Evolutionary conservation across 2,329 filamentous ascomycete species (phyloP).

Genomic region (Cercospora berteroae): DNA sequence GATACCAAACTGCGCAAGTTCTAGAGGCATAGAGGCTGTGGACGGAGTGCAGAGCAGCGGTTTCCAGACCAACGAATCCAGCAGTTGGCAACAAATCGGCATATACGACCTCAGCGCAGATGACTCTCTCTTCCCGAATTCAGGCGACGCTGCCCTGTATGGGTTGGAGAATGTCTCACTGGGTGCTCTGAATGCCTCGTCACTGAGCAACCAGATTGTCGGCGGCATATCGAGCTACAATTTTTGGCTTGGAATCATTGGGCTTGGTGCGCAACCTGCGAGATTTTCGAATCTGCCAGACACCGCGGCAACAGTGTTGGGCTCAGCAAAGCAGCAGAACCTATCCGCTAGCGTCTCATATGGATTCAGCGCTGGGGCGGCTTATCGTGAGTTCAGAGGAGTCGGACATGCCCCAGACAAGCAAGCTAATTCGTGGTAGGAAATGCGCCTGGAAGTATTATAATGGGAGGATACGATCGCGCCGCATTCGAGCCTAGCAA

Average conservation of each 20-base stretch:
- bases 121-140: constrained; percentile 2
- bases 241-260: constrained; percentile 39
- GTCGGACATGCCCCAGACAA: background rate
- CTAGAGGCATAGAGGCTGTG: constrained; percentile 7
- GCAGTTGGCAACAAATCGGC: constrained; percentile 8
- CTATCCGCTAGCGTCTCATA: constrained; percentile 9
- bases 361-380: constrained; percentile 15
- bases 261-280: constrained; percentile 26
- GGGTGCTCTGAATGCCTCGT: background rate
- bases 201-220: constrained; percentile 2
- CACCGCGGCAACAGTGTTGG: background rate
- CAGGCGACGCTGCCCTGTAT: constrained; percentile 9
- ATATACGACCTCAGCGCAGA: constrained; percentile 10
- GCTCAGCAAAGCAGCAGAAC: background rate
- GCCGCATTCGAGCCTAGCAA: constrained; percentile 36
- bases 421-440: background rate
- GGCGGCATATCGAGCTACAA: constrained; percentile 24
- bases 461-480: constrained; percentile 44
- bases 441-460: constrained; percentile 16
- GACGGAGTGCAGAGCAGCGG: constrained; percentile 5
- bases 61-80: constrained; percentile 13
- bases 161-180: constrained; percentile 14
- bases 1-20: constrained; percentile 4
- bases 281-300: constrained; percentile 21
- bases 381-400: constrained; percentile 6